Percentiles rank a stretch among this genome's conserved stretches.
Evolutionary conservation across 2,329 filamentous ascomycete genomes (phyloP).

Genomic region (Shiraia bambusicola): DNA sequence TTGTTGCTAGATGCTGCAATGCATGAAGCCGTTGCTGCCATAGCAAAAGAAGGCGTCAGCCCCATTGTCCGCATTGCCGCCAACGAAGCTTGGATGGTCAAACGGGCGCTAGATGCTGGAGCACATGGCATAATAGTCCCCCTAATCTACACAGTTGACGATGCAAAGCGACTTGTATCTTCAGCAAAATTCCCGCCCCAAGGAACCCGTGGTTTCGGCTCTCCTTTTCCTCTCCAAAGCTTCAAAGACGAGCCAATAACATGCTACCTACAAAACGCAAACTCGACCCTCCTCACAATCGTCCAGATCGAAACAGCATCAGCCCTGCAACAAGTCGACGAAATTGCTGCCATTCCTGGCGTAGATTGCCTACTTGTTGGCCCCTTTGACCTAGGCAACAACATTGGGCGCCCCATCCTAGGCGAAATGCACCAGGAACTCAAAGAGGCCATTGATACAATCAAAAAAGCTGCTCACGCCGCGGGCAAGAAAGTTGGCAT

Average conservation of each 20-base stretch:
- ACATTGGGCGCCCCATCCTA: slow-evolving; percentile 56
- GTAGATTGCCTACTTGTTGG: slow-evolving; percentile 58
- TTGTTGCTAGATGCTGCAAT: slow-evolving; percentile 50
- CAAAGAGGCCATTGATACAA: slow-evolving; percentile 53
- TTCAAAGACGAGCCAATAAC: slow-evolving; percentile 46
- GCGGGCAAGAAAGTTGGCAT: slow-evolving; percentile 58
- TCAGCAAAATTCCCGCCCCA: slow-evolving; percentile 59
- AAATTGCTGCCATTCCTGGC: slow-evolving; percentile 55
- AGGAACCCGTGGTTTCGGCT: slow-evolving; percentile 59
- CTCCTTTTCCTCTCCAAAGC: slow-evolving; percentile 54
- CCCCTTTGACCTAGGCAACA: slow-evolving; percentile 60
- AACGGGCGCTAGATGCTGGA: slow-evolving; percentile 61
- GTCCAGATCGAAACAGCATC: slow-evolving; percentile 51
- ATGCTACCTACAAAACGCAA: slow-evolving; percentile 59
- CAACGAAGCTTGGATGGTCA: slow-evolving; percentile 64
- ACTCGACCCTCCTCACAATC: slow-evolving; percentile 55
- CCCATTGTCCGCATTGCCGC: slow-evolving; percentile 54
- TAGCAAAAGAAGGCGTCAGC: slow-evolving; percentile 47
- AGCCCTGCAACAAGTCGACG: slow-evolving; percentile 45
- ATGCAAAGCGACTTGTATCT: slow-evolving; percentile 54
- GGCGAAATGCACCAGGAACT: slow-evolving; percentile 53
- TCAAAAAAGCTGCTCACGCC: slow-evolving; percentile 54
- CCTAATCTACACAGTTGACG: slow-evolving; percentile 54
- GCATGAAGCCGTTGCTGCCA: slow-evolving; percentile 58
- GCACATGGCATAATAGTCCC: slow-evolving; percentile 62